Evolutionary conservation across 805 yeast species (phyloP).

Genomic region (Kodamaea kakaduensis): DNA sequence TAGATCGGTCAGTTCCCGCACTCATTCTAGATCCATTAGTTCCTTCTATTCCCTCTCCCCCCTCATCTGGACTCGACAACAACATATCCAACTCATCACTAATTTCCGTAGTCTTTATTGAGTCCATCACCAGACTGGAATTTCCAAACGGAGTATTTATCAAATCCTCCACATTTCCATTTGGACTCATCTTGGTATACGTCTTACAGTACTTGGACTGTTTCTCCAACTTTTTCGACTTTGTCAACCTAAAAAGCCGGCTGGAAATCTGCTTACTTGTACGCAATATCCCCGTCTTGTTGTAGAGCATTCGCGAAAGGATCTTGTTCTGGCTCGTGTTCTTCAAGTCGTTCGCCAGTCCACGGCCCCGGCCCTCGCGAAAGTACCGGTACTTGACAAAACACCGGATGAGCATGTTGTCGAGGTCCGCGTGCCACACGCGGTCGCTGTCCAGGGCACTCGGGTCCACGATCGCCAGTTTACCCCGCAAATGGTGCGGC

Average conservation of each 20-base stretch:
- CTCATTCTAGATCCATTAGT: too few species aligned
- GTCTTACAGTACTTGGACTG: constrained; percentile 10
- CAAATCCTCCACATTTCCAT: too few species aligned
- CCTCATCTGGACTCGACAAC: constrained; percentile 30
- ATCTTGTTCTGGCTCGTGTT: constrained; percentile 37
- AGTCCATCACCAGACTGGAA: constrained; percentile 8
- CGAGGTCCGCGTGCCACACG: constrained; percentile 36
- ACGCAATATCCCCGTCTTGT: constrained; percentile 33
- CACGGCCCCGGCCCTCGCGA: constrained; percentile 22
- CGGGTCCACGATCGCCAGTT: constrained; percentile 4
- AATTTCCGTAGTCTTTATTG: constrained; percentile 22
- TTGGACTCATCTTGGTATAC: constrained; percentile 4
- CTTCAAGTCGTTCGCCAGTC: constrained; percentile 21
- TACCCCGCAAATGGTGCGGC: constrained; percentile 1
- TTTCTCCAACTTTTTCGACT: constrained; percentile 21
- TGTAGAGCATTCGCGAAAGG: constrained; percentile 36
- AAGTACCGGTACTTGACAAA: constrained; percentile 32
- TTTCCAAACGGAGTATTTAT: too few species aligned
- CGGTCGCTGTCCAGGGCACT: constrained; percentile 11
- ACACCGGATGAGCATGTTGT: constrained; percentile 32
- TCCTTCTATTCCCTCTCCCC: too few species aligned
- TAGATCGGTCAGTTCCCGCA: too few species aligned
- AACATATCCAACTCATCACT: constrained; percentile 27
- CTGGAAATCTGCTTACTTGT: constrained; percentile 35
- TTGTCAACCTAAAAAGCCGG: constrained; percentile 27